Conservation (phyloP, 2,329 filamentous ascomycete genomes). For the Grosmannia penicillata region DNA sequence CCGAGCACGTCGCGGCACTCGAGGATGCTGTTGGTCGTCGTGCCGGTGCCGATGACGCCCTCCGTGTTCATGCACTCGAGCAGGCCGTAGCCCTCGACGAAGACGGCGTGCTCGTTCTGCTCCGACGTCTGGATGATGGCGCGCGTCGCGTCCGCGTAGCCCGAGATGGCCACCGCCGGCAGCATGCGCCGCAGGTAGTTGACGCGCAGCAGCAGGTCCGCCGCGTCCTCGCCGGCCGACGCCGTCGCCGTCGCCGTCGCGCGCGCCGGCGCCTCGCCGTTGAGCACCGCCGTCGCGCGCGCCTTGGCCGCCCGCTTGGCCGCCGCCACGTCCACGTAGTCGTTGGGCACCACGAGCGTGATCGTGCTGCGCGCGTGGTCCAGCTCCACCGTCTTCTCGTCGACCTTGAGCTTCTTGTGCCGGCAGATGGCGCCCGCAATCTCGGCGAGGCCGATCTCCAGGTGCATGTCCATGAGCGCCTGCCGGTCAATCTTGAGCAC, state of each 20-base stretch:
- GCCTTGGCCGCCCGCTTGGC: conserved; percentile 29
- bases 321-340: conserved; percentile 30
- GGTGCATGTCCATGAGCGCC: conserved; percentile 63
- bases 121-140: conserved; percentile 80
- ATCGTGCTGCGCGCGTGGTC: conserved; percentile 48
- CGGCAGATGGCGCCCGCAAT: conserved; percentile 64
- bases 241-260: conserved; percentile 19
- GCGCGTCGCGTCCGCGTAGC: conserved; percentile 71
- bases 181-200: conserved; percentile 74
- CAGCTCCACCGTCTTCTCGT: conserved; percentile 40
- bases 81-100: conserved; percentile 92
- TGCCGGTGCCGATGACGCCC: conserved; percentile 66
- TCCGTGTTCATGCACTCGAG: conserved; percentile 84
- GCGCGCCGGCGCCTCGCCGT: conserved; percentile 21
- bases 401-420: conserved; percentile 72
- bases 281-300: conserved; percentile 20
- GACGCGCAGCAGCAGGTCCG: conserved; percentile 60
- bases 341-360: conserved; percentile 54
- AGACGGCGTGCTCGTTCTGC: conserved; percentile 51
- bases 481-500: conserved; percentile 69
- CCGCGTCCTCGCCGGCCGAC: conserved; percentile 25
- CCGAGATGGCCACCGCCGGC: conserved; percentile 73
- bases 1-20: conserved; percentile 78
- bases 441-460: conserved; percentile 61
- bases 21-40: conserved; percentile 75